These are phyloP conservation scores for Lactarius indigo DNA, from an alignment of 768 basidiomycete species.

Conservation along the genomic window DNA sequence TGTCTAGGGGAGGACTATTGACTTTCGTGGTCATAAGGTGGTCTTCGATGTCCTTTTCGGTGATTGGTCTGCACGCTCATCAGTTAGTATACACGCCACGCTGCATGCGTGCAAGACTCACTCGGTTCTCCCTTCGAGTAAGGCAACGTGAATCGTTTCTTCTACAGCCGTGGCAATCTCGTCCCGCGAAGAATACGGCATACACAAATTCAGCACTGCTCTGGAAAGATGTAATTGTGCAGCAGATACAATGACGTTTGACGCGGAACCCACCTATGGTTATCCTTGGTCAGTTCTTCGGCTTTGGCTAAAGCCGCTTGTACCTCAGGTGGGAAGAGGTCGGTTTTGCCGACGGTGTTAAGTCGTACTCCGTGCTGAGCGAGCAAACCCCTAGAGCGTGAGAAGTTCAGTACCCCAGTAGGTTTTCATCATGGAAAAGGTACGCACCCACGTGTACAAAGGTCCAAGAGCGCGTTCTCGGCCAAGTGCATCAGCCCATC, in stretches of 20 bases:
- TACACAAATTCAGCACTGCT: constrained; percentile 86
- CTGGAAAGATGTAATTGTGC: constrained; percentile 38
- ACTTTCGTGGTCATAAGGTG: constrained; percentile 62
- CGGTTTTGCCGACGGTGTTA: constrained; percentile 71
- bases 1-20: constrained; percentile 78
- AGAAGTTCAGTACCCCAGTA: not conserved
- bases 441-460: constrained; percentile 76
- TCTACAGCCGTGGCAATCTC: constrained; percentile 85
- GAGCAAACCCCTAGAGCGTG: constrained; percentile 64
- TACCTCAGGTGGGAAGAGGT: constrained; percentile 77
- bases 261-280: constrained; percentile 50
- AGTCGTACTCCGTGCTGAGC: constrained; percentile 80
- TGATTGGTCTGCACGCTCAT: constrained; percentile 42
- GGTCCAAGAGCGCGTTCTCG: constrained; percentile 69
- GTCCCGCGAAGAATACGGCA: constrained; percentile 88
- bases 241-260: constrained; percentile 1
- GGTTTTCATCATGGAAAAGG: not conserved
- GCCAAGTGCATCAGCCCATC: constrained; percentile 84
- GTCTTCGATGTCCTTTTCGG: constrained; percentile 62
- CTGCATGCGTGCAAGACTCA: constrained; percentile 20
- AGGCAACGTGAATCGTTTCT: constrained; percentile 42
- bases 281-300: constrained; percentile 70
- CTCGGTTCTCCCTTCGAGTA: constrained; percentile 34
- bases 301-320: constrained; percentile 65
- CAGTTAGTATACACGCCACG: constrained; percentile 12